phyloP scores from a whole-genome alignment of 441 rosid species.

The Populus hybrid region DNA sequence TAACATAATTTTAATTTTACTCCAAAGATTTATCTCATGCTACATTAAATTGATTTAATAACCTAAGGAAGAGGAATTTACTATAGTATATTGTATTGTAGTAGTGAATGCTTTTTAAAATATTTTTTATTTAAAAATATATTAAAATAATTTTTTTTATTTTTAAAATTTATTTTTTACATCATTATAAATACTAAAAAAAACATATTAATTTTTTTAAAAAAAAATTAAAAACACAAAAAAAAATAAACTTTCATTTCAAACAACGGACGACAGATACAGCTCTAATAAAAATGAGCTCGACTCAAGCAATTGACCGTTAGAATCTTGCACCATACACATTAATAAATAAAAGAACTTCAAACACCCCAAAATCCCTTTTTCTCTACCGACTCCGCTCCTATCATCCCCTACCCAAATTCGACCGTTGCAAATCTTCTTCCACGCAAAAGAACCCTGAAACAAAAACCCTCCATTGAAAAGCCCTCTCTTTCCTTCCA shows the following conservation, averaged over 20 bases:
- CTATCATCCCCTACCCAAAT: slow-evolving; percentile 11
- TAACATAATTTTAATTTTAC: neutral
- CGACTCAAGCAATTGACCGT: slow-evolving; percentile 11
- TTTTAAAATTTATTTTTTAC: no score
- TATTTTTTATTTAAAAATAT: no score
- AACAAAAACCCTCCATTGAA: slow-evolving; percentile 10
- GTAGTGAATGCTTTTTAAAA: no score
- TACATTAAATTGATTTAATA: no score
- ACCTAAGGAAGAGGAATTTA: no score
- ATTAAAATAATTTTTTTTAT: no score
- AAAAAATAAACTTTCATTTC: no score
- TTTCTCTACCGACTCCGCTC: slow-evolving; percentile 6
- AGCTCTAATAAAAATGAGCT: neutral
- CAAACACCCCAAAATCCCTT: neutral
- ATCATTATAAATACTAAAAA: no score
- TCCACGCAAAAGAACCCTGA: slow-evolving; percentile 17
- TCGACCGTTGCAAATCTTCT: slow-evolving; percentile 58
- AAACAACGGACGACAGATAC: neutral
- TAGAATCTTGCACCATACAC: neutral
- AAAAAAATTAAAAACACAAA: no score
- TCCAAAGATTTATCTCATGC: neutral
- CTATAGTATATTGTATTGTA: no score
- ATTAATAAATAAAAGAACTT: neutral
- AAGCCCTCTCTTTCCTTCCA: slow-evolving; percentile 27
- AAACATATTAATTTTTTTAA: no score